These are phyloP conservation scores for Penicillium sumatraense DNA, from an alignment of 2,329 filamentous ascomycete genomes.

Conservation along the genomic window DNA sequence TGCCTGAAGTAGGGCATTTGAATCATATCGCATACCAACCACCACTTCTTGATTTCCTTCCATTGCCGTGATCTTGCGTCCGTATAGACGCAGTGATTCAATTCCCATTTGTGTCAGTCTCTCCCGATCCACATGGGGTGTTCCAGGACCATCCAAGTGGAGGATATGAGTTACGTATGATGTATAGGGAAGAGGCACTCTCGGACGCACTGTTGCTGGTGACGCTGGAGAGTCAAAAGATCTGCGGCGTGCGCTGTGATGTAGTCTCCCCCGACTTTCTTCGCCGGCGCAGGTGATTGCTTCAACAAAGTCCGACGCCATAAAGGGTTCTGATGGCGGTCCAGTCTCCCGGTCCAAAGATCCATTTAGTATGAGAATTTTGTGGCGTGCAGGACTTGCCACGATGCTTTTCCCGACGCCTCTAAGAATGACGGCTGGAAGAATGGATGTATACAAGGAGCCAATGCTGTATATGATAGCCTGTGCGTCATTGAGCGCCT, in stretches of 20 bases:
- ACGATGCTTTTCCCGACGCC: slow-evolving; percentile 72
- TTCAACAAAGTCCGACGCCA: slow-evolving; percentile 78
- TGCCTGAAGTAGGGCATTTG: slow-evolving; percentile 72
- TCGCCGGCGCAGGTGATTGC: slow-evolving; percentile 77
- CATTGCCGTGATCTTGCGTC: slow-evolving; percentile 57
- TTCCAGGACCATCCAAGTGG: slow-evolving; percentile 72
- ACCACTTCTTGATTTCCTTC: slow-evolving; percentile 54
- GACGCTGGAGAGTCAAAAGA: slow-evolving; percentile 10
- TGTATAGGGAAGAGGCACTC: slow-evolving; percentile 55
- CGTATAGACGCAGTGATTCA: slow-evolving; percentile 76
- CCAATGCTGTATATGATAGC: slow-evolving; percentile 90
- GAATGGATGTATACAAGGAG: slow-evolving; percentile 86
- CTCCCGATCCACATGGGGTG: slow-evolving; percentile 71
- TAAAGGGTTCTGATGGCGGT: slow-evolving; percentile 66
- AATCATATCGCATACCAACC: slow-evolving; percentile 71
- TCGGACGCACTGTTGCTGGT: slow-evolving; percentile 13
- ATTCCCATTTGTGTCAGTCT: slow-evolving; percentile 71
- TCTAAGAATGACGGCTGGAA: slow-evolving; percentile 79
- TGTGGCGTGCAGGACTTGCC: slow-evolving; percentile 60
- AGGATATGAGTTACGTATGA: slow-evolving; percentile 83
- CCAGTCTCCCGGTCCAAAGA: slow-evolving; percentile 86
- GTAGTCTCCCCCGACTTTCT: slow-evolving; percentile 62
- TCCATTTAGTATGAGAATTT: slow-evolving; percentile 85
- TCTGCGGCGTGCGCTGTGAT: slow-evolving; percentile 6
- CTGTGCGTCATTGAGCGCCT: slow-evolving; percentile 66